Conservation (phyloP, 495 filamentous ascomycete genomes). For the Evernia prunastri region DNA sequence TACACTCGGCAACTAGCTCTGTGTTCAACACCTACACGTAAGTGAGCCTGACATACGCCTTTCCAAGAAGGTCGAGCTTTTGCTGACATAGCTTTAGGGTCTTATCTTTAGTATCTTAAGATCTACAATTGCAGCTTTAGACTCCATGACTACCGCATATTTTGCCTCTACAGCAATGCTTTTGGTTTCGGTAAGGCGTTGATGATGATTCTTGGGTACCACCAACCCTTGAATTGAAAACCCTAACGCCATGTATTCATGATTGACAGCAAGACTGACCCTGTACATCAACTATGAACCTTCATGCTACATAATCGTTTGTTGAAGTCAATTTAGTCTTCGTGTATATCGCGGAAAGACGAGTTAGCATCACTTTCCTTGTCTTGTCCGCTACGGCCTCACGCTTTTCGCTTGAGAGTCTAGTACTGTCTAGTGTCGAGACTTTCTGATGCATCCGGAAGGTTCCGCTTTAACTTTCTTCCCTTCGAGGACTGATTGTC, state of each 20-base stretch:
- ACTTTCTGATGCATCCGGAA: neutral
- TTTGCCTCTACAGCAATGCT: neutral
- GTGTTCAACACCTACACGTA: neutral
- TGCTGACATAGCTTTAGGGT: neutral
- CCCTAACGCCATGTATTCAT: neutral
- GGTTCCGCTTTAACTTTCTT: neutral
- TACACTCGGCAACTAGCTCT: neutral
- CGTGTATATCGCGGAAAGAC: neutral
- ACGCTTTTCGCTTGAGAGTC: neutral
- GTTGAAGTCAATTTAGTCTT: neutral
- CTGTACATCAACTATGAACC: neutral
- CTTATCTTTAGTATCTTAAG: neutral
- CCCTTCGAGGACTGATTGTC: neutral
- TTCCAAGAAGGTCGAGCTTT: neutral
- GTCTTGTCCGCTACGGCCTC: neutral
- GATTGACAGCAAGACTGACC: neutral
- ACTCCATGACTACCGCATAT: neutral
- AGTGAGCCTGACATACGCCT: neutral
- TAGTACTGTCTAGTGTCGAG: neutral
- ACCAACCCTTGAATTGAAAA: neutral
- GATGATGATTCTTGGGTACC: neutral
- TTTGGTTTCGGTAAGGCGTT: neutral
- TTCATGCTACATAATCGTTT: neutral
- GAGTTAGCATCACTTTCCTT: neutral
- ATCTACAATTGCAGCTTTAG: neutral